phyloP scores from a whole-genome alignment of 208 protist genomes.

The Crithidia acanthocephali region DNA sequence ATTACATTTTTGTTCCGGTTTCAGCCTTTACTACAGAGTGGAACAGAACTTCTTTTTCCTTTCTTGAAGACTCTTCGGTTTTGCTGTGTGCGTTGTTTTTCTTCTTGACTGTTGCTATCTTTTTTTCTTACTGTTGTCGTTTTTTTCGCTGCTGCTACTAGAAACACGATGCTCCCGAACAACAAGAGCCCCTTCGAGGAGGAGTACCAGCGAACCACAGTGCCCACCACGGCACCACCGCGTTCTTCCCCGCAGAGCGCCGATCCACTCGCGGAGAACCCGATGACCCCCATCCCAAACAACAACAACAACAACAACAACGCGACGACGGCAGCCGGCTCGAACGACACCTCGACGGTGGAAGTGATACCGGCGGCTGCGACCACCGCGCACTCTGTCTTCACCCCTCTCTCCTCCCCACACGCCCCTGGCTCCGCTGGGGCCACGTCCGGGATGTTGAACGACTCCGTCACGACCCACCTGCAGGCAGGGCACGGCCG shows the following conservation, averaged over 20 bases:
- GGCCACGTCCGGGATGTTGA: conserved; percentile 2
- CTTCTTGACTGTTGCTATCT: too few species aligned
- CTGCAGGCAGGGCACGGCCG: conserved; percentile 22
- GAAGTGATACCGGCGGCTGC: conserved; percentile 5
- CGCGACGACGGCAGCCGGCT: neutral
- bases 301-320: neutral
- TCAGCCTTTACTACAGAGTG: too few species aligned
- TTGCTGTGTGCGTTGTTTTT: neutral
- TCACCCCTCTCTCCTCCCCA: conserved; percentile 7
- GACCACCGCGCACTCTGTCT: neutral
- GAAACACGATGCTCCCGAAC: conserved; percentile 35
- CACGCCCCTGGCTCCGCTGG: neutral
- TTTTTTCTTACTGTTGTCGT: too few species aligned
- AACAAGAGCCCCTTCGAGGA: conserved; percentile 30
- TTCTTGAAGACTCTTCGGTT: neutral
- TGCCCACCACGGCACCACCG: neutral
- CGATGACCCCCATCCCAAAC: conserved; percentile 1
- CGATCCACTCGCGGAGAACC: neutral
- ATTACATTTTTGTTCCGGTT: too few species aligned
- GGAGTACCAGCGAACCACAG: conserved; percentile 30
- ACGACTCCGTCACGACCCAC: conserved; percentile 21
- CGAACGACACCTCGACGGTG: conserved; percentile 1
- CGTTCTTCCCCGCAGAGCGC: neutral
- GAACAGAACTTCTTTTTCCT: too few species aligned
- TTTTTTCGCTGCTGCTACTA: too few species aligned